Conservation (phyloP, 1,284 basidiomycete species). For the Wolfiporia cocos region DNA sequence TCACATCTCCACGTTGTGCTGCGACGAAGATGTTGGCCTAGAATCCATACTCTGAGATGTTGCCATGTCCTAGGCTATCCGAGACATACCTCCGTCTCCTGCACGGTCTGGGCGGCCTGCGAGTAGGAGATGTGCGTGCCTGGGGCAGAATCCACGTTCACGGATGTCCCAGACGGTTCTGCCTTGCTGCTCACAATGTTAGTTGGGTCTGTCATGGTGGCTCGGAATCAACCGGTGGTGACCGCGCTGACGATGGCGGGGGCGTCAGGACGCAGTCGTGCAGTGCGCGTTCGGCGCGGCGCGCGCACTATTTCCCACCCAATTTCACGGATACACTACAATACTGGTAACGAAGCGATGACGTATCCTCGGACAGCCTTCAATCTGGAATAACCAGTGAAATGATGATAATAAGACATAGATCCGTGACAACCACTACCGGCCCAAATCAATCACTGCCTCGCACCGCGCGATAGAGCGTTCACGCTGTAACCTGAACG, state of each 20-base stretch:
- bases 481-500: too few species aligned
- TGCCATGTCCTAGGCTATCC: neutral
- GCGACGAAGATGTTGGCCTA: conserved; percentile 72
- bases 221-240: neutral
- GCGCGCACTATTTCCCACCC: too few species aligned
- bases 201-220: conserved; percentile 22
- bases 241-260: neutral
- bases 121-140: conserved; percentile 24
- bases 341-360: too few species aligned
- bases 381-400: too few species aligned
- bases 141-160: conserved; percentile 23
- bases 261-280: too few species aligned
- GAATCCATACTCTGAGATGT: neutral
- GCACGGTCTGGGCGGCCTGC: conserved; percentile 23
- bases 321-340: too few species aligned
- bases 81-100: conserved; percentile 27
- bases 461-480: too few species aligned
- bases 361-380: too few species aligned
- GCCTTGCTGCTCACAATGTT: conserved; percentile 23
- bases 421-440: too few species aligned
- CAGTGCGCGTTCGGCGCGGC: too few species aligned
- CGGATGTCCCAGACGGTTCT: conserved; percentile 24
- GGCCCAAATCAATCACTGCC: too few species aligned
- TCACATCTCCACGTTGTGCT: conserved; percentile 83
- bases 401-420: too few species aligned